These are phyloP conservation scores for Bombardia bombarda DNA, from an alignment of 495 filamentous ascomycete species.

Conservation along the genomic window DNA sequence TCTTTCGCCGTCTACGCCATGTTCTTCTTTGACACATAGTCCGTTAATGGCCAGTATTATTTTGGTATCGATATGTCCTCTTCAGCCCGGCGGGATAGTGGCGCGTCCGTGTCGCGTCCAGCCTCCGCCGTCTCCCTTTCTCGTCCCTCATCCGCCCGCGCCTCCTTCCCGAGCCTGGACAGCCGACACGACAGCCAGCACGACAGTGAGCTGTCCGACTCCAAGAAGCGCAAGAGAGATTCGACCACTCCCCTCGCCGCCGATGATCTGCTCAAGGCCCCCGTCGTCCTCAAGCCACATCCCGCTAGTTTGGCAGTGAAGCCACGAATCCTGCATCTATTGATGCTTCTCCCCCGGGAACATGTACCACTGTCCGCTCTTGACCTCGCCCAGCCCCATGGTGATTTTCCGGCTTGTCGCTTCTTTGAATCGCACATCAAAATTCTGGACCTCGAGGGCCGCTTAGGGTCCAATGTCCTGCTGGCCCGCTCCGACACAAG, in stretches of 20 bases:
- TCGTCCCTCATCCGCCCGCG: no score
- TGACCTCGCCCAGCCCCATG: constrained; percentile 45
- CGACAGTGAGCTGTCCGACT: background rate
- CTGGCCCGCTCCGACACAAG: constrained; percentile 55
- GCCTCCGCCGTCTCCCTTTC: no score
- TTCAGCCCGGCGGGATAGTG: constrained; percentile 14
- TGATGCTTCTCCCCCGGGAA: constrained; percentile 54
- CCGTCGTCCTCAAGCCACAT: constrained; percentile 48
- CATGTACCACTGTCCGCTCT: constrained; percentile 52
- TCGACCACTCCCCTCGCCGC: constrained; percentile 16
- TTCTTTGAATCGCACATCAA: constrained; percentile 55
- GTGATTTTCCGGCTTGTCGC: constrained; percentile 41
- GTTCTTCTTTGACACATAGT: constrained; percentile 2
- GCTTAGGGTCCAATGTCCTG: constrained; percentile 50
- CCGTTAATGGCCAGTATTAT: constrained; percentile 13
- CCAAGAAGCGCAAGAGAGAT: constrained; percentile 24
- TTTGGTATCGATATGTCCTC: constrained; percentile 27
- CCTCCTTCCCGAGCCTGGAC: constrained; percentile 15
- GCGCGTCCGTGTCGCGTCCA: constrained; percentile 36
- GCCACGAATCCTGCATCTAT: constrained; percentile 50
- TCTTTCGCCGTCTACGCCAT: no score
- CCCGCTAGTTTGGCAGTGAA: constrained; percentile 48
- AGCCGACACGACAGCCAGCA: constrained; percentile 3
- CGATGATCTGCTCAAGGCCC: constrained; percentile 40
- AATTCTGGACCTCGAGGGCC: constrained; percentile 51